These are phyloP conservation scores for Plantago ovata DNA, from an alignment of 257 asterid species.

Conservation along the genomic window DNA sequence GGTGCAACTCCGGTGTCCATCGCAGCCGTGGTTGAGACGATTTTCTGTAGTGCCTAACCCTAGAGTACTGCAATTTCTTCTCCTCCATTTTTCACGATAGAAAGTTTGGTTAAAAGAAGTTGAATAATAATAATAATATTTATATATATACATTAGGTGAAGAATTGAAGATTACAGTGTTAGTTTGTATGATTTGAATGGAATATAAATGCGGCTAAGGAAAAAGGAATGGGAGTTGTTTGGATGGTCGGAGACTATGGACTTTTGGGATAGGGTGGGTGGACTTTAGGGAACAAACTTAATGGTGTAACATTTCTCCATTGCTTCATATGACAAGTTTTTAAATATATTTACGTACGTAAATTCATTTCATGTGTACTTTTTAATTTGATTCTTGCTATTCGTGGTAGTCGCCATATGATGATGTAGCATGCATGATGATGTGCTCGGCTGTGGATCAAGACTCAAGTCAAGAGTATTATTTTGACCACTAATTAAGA, in stretches of 20 bases:
- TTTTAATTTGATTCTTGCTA: slow-evolving; percentile 4
- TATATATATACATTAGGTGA: background rate
- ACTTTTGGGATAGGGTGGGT: slow-evolving; percentile 26
- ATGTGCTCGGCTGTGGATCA: too few relatives aligned
- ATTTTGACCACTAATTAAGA: too few relatives aligned
- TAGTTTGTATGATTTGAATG: background rate
- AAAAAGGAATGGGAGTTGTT: slow-evolving; percentile 16
- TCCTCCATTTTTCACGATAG: slow-evolving; percentile 8
- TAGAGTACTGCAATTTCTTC: slow-evolving; percentile 8
- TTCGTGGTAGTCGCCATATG: background rate
- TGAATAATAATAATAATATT: background rate
- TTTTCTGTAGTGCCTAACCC: slow-evolving; percentile 38
- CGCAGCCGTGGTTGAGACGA: slow-evolving; percentile 33
- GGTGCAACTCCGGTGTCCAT: slow-evolving; percentile 51
- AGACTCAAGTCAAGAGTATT: too few relatives aligned
- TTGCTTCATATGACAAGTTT: background rate
- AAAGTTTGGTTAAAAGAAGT: slow-evolving; percentile 1
- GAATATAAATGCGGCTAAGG: slow-evolving; percentile 20
- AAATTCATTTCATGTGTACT: too few relatives aligned
- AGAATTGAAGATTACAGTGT: background rate
- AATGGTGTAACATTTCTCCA: background rate
- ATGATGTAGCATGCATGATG: too few relatives aligned
- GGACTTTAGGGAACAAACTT: slow-evolving; percentile 28
- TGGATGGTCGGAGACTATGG: slow-evolving; percentile 36
- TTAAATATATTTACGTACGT: background rate